Conservation (phyloP, 345 rosid genomes). For the Bruguiera parviflora region DNA sequence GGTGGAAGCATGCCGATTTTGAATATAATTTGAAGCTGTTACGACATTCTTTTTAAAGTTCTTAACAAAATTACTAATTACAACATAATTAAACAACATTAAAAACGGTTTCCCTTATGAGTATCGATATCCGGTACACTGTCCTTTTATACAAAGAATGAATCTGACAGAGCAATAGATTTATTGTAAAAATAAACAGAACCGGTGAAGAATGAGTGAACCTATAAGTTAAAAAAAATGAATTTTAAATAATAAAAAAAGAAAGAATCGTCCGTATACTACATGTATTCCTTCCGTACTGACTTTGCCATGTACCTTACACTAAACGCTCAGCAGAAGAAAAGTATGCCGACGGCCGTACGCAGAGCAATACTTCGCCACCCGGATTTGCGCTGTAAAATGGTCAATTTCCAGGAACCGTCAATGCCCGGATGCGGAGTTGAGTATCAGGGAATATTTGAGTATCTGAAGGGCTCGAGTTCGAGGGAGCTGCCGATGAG, state of each 20-base stretch:
- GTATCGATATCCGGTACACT: slow-evolving; percentile 13
- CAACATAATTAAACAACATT: no score
- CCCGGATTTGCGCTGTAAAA: slow-evolving; percentile 2
- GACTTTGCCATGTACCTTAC: slow-evolving; percentile 11
- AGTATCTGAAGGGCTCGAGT: slow-evolving; percentile 16
- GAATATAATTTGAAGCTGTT: no score
- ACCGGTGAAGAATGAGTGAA: background rate
- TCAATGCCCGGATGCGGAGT: slow-evolving; percentile 13
- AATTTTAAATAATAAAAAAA: slow-evolving; percentile 19
- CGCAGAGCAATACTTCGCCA: background rate
- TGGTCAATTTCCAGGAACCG: slow-evolving; percentile 12
- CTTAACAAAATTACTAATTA: no score
- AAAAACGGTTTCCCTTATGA: background rate
- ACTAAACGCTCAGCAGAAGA: background rate
- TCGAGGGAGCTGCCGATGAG: slow-evolving; percentile 12
- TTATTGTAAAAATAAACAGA: background rate
- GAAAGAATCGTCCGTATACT: slow-evolving; percentile 14
- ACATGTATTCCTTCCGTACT: background rate
- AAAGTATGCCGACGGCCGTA: background rate
- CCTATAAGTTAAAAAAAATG: no score
- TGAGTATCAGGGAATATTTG: background rate
- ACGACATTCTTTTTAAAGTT: no score
- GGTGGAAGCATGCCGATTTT: no score
- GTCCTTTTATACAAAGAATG: slow-evolving; percentile 11
- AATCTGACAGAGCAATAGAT: background rate